Percentiles rank a stretch among this genome's conserved stretches.
phyloP scores from a whole-genome alignment of 306 rosid genomes.

The Leucaena leucocephala region DNA sequence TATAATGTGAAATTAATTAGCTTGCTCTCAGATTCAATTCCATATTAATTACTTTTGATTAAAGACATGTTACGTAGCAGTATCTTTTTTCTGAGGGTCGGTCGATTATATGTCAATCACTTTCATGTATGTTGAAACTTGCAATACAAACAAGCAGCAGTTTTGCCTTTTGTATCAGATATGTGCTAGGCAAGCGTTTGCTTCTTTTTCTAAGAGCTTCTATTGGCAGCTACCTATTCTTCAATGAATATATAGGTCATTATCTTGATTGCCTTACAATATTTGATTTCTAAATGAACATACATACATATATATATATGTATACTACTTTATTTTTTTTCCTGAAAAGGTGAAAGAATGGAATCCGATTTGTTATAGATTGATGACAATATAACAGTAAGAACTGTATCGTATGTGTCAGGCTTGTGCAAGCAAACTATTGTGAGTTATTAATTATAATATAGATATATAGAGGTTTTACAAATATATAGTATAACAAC shows the following conservation, averaged over 20 bases:
- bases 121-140: slow-evolving; percentile 15
- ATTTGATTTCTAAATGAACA: not conserved
- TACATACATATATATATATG: not conserved
- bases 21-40: slow-evolving; percentile 6
- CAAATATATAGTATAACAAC: not conserved
- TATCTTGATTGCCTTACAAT: not conserved
- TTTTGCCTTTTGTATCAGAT: not conserved
- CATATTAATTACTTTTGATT: slow-evolving; percentile 8
- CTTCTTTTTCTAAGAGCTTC: not conserved
- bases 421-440: not conserved
- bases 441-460: too few species aligned
- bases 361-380: not conserved
- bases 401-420: not conserved
- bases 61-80: not conserved
- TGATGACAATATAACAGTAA: not conserved
- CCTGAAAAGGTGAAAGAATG: not conserved
- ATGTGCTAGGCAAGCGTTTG: not conserved
- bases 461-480: not conserved
- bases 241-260: not conserved
- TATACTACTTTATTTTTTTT: not conserved
- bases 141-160: not conserved
- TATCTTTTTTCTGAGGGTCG: not conserved
- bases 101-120: not conserved
- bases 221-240: not conserved
- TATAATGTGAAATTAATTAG: slow-evolving; percentile 28